These are phyloP conservation scores for Termitomyces sp. DNA, from an alignment of 768 basidiomycete species.

Conservation along the genomic window DNA sequence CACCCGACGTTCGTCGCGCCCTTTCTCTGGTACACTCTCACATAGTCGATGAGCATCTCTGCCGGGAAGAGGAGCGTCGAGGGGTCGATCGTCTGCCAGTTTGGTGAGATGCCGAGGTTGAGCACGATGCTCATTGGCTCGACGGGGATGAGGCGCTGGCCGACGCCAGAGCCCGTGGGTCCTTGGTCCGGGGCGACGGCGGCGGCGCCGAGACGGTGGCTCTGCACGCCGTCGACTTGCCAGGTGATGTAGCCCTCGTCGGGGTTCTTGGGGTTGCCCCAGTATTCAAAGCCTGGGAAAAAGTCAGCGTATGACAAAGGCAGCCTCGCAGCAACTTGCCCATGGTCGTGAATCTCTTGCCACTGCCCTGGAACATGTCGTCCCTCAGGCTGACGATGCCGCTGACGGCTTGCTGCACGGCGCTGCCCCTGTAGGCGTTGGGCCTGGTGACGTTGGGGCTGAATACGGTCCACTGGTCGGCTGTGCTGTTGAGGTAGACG, in stretches of 20 bases:
- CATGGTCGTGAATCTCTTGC: slow-evolving; percentile 6
- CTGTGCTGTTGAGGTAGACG: background rate
- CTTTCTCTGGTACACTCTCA: slow-evolving; percentile 73
- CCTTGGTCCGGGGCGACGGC: slow-evolving; percentile 42
- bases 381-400: background rate
- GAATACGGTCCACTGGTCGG: background rate
- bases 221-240: slow-evolving; percentile 54
- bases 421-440: background rate
- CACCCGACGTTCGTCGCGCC: slow-evolving; percentile 59
- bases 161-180: slow-evolving; percentile 38
- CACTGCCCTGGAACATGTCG: slow-evolving; percentile 12
- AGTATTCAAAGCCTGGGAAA: slow-evolving; percentile 69
- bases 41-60: slow-evolving; percentile 70
- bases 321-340: background rate
- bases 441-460: background rate
- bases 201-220: slow-evolving; percentile 45
- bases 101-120: slow-evolving; percentile 60
- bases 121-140: slow-evolving; percentile 58
- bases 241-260: slow-evolving; percentile 68
- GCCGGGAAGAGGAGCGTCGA: slow-evolving; percentile 63
- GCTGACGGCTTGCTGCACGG: background rate
- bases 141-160: slow-evolving; percentile 53
- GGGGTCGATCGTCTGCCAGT: slow-evolving; percentile 60
- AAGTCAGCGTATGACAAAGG: background rate
- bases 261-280: slow-evolving; percentile 50